These are phyloP conservation scores for Phaseolus coccineus DNA, from an alignment of 331 rosid species.

Conservation along the genomic window DNA sequence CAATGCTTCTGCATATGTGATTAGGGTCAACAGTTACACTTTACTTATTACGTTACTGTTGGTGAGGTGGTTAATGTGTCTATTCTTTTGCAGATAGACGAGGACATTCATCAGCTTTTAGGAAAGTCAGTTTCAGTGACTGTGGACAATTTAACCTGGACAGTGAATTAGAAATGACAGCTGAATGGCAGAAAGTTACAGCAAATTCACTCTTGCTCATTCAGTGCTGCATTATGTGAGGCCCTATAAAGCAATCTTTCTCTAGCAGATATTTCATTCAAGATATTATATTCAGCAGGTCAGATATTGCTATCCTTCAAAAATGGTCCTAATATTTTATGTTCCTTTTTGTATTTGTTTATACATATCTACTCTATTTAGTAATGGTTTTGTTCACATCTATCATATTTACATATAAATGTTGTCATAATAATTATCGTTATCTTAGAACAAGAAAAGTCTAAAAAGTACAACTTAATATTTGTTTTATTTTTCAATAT, in stretches of 20 bases:
- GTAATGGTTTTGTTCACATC: too few species aligned
- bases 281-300: conserved; percentile 77
- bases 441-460: too few species aligned
- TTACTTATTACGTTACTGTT: not conserved
- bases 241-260: conserved; percentile 61
- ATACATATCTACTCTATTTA: too few species aligned
- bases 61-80: not conserved
- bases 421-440: too few species aligned
- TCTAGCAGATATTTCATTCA: conserved; percentile 67
- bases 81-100: conserved; percentile 57
- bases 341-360: not conserved
- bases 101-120: conserved; percentile 52
- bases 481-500: too few species aligned
- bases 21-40: not conserved
- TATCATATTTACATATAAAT: too few species aligned
- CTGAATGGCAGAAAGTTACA: conserved; percentile 51
- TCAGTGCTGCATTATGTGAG: conserved; percentile 83
- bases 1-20: not conserved
- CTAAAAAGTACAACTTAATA: too few species aligned
- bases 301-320: conserved; percentile 40
- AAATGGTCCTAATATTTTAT: not conserved
- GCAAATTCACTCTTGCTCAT: conserved; percentile 83
- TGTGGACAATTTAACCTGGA: conserved; percentile 48
- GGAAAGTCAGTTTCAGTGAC: conserved; percentile 48
- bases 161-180: conserved; percentile 6